Evolutionary conservation across 257 asterid genomes (phyloP).

Genomic region (Pogostemon cablin): DNA sequence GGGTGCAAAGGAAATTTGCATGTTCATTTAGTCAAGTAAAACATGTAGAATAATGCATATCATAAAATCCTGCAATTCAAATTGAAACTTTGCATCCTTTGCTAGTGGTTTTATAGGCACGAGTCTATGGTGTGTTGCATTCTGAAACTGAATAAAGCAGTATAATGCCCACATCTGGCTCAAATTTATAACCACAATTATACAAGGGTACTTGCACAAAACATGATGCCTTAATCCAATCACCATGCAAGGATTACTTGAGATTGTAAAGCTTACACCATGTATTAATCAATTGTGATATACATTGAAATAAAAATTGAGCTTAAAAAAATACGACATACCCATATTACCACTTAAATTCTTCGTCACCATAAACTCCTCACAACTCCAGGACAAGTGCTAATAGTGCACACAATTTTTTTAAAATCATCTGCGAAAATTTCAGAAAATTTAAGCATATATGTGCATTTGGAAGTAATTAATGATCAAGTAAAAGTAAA

Average conservation of each 20-base stretch:
- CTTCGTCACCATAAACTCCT: conserved; percentile 93
- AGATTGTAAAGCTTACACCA: no score
- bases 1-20: no score
- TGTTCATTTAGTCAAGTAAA: no score
- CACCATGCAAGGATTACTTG: no score
- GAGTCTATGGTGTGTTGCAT: conserved; percentile 72
- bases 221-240: background rate
- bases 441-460: conserved; percentile 12
- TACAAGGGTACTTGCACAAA: conserved; percentile 78
- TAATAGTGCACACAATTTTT: conserved; percentile 78
- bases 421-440: conserved; percentile 82
- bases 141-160: conserved; percentile 87
- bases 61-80: conserved; percentile 80
- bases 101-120: conserved; percentile 81
- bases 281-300: background rate
- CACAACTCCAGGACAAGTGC: conserved; percentile 75
- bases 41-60: conserved; percentile 48
- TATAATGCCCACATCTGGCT: conserved; percentile 98
- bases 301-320: background rate
- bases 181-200: conserved; percentile 75
- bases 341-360: conserved; percentile 93
- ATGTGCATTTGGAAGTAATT: background rate
- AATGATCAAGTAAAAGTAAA: background rate
- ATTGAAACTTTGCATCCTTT: conserved; percentile 59
- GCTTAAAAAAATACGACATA: conserved; percentile 32